A percentile compares a stretch with the other conserved stretches of the same genome.
These are phyloP conservation scores for Myxozyma vanderwaltii DNA, from an alignment of 805 yeast genomes.

Conservation along the genomic window DNA sequence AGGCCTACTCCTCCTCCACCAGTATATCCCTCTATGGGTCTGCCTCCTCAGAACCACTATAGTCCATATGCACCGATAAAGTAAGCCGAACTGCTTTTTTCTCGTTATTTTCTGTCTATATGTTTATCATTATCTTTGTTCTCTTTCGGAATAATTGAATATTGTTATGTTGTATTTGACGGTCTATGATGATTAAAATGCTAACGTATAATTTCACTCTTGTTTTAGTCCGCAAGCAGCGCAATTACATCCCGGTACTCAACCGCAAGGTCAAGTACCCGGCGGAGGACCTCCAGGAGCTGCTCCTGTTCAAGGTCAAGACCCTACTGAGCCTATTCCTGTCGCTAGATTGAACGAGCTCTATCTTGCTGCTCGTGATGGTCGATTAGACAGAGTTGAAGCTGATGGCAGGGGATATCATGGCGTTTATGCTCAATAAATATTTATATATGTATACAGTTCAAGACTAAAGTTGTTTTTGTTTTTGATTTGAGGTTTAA, in stretches of 20 bases:
- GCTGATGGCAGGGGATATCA: constrained; percentile 50
- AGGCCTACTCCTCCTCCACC: constrained; percentile 43
- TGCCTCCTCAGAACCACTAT: constrained; percentile 42
- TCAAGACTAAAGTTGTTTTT: constrained; percentile 7
- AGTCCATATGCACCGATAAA: constrained; percentile 43
- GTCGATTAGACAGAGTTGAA: constrained; percentile 56
- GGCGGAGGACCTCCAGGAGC: constrained; percentile 34
- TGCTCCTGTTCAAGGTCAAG: constrained; percentile 34
- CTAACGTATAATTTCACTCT: neutral
- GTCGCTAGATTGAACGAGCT: constrained; percentile 54
- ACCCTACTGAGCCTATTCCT: constrained; percentile 44
- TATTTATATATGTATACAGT: too few relatives aligned
- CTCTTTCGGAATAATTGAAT: neutral
- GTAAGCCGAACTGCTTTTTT: constrained; percentile 23
- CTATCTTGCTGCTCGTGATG: constrained; percentile 58
- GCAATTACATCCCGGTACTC: constrained; percentile 25
- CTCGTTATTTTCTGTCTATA: constrained; percentile 10
- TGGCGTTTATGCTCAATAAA: constrained; percentile 47
- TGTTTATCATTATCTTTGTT: neutral
- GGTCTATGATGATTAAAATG: constrained; percentile 5
- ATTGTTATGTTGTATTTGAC: neutral
- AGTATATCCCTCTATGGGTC: constrained; percentile 41
- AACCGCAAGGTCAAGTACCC: constrained; percentile 24
- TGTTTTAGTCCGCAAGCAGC: constrained; percentile 32
- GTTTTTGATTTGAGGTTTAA: neutral